Base-by-base conservation (phyloP, 1,139 yeast species). In the Magnusiomyces fungicola region DNA sequence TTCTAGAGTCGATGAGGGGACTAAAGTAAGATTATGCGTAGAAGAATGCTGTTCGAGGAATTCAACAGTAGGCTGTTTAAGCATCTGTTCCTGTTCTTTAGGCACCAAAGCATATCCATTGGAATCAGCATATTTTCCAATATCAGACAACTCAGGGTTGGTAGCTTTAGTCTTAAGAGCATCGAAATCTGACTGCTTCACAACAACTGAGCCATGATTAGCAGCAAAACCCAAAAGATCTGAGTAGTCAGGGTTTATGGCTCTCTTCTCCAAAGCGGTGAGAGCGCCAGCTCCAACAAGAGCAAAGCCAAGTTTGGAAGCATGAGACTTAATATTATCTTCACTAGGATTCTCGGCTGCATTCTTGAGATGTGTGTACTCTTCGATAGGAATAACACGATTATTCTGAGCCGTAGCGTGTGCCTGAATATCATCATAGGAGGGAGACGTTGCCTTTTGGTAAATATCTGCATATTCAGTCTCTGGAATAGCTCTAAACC, bases 41-140 rank as follows among this genome's bases (percentile, higher is more conserved):
- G 52, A 44, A 3, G 69, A 66, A 53, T 64, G 51, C 3, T 48
- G 39, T 18, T 52, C 55, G 5, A 66, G 53, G 43, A 67, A 69
- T 1, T 59, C 64, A 24, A 53, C 49, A 1, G 65, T 55, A 6
- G 71, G 71, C 27, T 54, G 46, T 53, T 67, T 69, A 9, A 59
- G 40, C 12, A 45, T 21, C 25, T 49, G 51, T n/a, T 52, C 50
- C 12, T 70, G 67, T 47, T 44, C 45, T 12, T 25, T 27, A 12
- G 49, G 24, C 19, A 52, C 18, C 12, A 50, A 23, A 2, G 46
- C 16, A 10, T 45, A 25, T 5, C 51, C 53, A 33, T 42, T 32
- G 6, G 41, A 29, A 12, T 19, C n/a, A 1, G 80, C 81, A 58
- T 72, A 76, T 12, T 67, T 36, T 25, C 38, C 44, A 34, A 48